phyloP scores from a whole-genome alignment of 2,329 filamentous ascomycete species.

The Fusarium brevicatenulatum region DNA sequence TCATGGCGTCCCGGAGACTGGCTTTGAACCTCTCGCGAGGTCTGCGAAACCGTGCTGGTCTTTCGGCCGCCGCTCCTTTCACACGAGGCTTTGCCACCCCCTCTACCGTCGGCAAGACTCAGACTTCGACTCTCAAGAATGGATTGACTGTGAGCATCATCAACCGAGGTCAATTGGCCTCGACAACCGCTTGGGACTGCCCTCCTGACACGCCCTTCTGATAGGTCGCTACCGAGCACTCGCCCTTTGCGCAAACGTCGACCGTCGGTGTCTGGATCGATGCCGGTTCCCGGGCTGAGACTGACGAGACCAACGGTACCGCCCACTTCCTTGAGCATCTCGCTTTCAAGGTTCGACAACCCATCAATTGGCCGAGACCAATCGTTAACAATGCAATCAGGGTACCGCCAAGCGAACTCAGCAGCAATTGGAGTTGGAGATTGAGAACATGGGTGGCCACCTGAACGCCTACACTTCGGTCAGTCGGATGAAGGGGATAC shows the following conservation, averaged over 20 bases:
- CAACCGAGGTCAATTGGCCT: slow-evolving; percentile 52
- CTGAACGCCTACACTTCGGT: slow-evolving; percentile 99
- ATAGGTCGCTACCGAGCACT: slow-evolving; percentile 97
- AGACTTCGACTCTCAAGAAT: slow-evolving; percentile 96
- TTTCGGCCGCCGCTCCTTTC: slow-evolving; percentile 80
- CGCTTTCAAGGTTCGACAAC: slow-evolving; percentile 88
- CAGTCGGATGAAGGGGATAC: slow-evolving; percentile 56
- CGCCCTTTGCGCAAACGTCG: slow-evolving; percentile 96
- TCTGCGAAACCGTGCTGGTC: slow-evolving; percentile 86
- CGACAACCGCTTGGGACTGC: slow-evolving; percentile 24
- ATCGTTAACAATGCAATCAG: slow-evolving; percentile 56
- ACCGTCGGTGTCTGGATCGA: slow-evolving; percentile 99
- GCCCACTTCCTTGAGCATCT: slow-evolving; percentile 99
- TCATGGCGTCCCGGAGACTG: slow-evolving; percentile 97
- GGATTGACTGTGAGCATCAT: slow-evolving; percentile 83
- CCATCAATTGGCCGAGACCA: slow-evolving; percentile 34
- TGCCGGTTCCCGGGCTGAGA: slow-evolving; percentile 97
- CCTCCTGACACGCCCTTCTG: slow-evolving; percentile 40
- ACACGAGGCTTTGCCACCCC: slow-evolving; percentile 92
- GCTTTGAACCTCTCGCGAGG: slow-evolving; percentile 93
- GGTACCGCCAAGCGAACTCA: slow-evolving; percentile 94
- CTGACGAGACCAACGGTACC: slow-evolving; percentile 97
- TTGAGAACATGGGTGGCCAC: slow-evolving; percentile 99
- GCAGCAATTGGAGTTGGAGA: slow-evolving; percentile 98
- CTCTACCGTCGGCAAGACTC: slow-evolving; percentile 82